phyloP scores from a whole-genome alignment of 2,329 filamentous ascomycete species.

The Aotearoamyces nothofagi region DNA sequence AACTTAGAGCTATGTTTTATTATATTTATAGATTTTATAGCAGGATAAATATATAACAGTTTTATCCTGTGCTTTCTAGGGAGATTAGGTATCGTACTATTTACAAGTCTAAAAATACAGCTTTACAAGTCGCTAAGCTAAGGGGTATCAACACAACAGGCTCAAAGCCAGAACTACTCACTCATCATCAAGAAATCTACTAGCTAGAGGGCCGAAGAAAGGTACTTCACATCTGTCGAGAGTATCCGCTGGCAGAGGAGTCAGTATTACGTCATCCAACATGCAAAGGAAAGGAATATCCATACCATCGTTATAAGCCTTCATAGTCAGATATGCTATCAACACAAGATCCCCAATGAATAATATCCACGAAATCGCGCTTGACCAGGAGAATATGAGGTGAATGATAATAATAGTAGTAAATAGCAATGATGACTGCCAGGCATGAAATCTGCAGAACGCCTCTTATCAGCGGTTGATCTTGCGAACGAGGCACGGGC shows the following conservation, averaged over 20 bases:
- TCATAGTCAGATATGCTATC: constrained; percentile 61
- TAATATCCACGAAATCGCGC: constrained; percentile 69
- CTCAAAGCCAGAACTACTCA: too few species aligned
- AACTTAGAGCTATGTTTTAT: too few species aligned
- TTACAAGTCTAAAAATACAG: too few species aligned
- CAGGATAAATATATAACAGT: too few species aligned
- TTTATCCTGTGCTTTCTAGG: too few species aligned
- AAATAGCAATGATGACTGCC: constrained; percentile 82
- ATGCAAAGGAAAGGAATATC: constrained; percentile 4
- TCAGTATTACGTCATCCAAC: constrained; percentile 1
- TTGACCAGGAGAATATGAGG: constrained; percentile 74
- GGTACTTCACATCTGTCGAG: constrained; percentile 54
- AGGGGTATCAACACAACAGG: too few species aligned
- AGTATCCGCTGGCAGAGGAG: constrained; percentile 34
- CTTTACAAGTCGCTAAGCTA: too few species aligned
- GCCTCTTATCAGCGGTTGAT: constrained; percentile 5
- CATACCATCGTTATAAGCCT: constrained; percentile 67
- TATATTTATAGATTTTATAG: too few species aligned
- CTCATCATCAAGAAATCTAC: constrained; percentile 82
- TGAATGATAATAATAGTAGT: constrained; percentile 62
- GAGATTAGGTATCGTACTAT: too few species aligned
- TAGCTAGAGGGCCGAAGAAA: constrained; percentile 72
- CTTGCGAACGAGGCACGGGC: too few species aligned
- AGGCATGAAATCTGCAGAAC: constrained; percentile 68
- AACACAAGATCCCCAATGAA: constrained; percentile 60